phyloP scores from a whole-genome alignment of 495 filamentous ascomycete species.

The Neurospora cerealis region DNA sequence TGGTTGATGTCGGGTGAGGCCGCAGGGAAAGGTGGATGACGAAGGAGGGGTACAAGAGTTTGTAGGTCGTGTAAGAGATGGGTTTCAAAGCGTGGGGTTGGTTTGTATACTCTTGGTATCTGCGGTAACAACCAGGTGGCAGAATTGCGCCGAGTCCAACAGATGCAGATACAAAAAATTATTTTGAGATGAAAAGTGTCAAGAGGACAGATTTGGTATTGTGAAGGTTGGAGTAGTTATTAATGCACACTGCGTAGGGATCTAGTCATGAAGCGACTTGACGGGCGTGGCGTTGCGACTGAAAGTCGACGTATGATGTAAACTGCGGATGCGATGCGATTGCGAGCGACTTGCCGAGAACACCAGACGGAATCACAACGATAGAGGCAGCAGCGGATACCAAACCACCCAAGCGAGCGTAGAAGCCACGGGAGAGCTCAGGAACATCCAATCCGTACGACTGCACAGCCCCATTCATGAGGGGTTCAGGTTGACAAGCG shows the following conservation, averaged over 20 bases:
- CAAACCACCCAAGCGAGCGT: neutral
- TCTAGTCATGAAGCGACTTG: neutral
- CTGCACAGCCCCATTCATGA: constrained; percentile 2
- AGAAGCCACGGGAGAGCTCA: neutral
- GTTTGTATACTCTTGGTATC: neutral
- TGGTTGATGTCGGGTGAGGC: neutral
- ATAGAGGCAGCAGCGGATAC: neutral
- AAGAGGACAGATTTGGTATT: neutral
- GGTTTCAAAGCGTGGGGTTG: constrained; percentile 8
- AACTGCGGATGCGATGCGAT: neutral
- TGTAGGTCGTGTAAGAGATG: constrained; percentile 4
- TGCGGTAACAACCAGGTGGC: neutral
- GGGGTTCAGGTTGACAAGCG: neutral
- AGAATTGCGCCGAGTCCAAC: neutral
- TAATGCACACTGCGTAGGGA: neutral
- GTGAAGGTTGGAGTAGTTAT: neutral
- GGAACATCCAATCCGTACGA: neutral
- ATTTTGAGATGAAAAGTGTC: neutral
- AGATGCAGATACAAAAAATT: neutral
- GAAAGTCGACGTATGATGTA: neutral
- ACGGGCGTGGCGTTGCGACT: neutral
- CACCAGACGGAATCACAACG: neutral
- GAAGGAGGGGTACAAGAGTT: neutral
- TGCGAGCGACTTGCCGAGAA: neutral
- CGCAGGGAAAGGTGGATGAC: neutral